Evolutionary conservation across 352 stramenopile species (phyloP).

Genomic region (Albugo candida): DNA sequence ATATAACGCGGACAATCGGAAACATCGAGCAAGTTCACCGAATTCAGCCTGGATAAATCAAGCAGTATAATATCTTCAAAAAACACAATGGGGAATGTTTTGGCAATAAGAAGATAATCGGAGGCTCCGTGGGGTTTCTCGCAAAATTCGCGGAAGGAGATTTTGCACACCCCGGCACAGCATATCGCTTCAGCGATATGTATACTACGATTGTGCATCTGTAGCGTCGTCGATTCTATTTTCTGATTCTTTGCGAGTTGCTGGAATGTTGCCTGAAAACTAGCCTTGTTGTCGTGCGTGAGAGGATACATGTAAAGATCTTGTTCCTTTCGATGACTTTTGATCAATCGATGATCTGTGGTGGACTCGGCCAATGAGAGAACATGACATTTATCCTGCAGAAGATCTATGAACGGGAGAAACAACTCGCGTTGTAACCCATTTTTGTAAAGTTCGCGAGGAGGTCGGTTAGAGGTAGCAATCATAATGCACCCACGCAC

Average conservation of each 20-base stretch:
- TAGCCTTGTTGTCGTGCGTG: conserved; percentile 18
- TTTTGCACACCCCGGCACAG: conserved; percentile 43
- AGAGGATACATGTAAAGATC: conserved; percentile 58
- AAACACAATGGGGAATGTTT: conserved; percentile 75
- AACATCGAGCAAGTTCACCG: conserved; percentile 12
- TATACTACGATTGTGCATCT: conserved; percentile 49
- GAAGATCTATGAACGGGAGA: conserved; percentile 88
- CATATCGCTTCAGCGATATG: conserved; percentile 34
- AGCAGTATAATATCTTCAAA: conserved; percentile 83
- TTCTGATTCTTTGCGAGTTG: conserved; percentile 15
- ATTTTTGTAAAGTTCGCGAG: conserved; percentile 90
- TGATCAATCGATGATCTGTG: conserved; percentile 69
- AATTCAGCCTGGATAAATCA: conserved; percentile 77
- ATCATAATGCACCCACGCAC: conserved; percentile 86
- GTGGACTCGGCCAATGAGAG: conserved; percentile 51
- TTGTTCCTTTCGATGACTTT: conserved; percentile 25
- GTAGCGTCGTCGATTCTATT: conserved; percentile 24
- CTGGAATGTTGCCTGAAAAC: conserved; percentile 58
- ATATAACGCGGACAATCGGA: too few relatives aligned
- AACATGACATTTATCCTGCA: conserved; percentile 77
- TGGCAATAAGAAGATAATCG: conserved; percentile 89
- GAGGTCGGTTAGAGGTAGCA: conserved; percentile 90
- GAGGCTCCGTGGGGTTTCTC: conserved; percentile 79
- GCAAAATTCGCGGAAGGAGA: conserved; percentile 94
- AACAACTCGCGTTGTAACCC: conserved; percentile 92